Evolutionary conservation across 345 rosid genomes (phyloP).

Genomic region (Aethionema arabicum): DNA sequence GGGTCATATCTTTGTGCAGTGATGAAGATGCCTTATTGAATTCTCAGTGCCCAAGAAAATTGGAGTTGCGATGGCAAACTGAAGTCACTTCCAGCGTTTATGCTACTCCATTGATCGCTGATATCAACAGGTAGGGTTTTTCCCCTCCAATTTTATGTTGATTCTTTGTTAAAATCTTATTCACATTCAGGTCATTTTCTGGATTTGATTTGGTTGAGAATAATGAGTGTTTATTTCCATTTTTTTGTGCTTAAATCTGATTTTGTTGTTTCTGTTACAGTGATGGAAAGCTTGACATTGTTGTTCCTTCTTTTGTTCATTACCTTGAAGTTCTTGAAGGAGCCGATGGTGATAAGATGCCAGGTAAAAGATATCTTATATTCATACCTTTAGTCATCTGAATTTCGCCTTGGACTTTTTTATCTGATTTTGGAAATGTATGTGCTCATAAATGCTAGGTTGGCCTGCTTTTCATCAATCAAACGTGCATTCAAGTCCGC

Average conservation of each 20-base stretch:
- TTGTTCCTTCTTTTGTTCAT: slow-evolving; percentile 95
- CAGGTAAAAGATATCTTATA: slow-evolving; percentile 49
- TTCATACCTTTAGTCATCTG: slow-evolving; percentile 8
- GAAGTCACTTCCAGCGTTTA: slow-evolving; percentile 98
- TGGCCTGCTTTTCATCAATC: slow-evolving; percentile 99
- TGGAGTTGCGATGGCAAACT: slow-evolving; percentile 98
- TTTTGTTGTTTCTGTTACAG: slow-evolving; percentile 39
- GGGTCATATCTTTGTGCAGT: slow-evolving; percentile 41
- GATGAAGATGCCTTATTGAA: slow-evolving; percentile 91
- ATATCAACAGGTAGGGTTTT: slow-evolving; percentile 68
- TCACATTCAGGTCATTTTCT: slow-evolving; percentile 1
- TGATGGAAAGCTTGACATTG: slow-evolving; percentile 98
- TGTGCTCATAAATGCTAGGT: slow-evolving; percentile 49
- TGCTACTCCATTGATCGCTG: slow-evolving; percentile 92
- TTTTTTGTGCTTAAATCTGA: neutral
- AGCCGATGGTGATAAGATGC: slow-evolving; percentile 98
- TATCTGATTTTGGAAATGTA: slow-evolving; percentile 7
- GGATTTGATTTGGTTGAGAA: slow-evolving; percentile 4
- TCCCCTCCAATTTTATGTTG: neutral
- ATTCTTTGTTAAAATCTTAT: neutral
- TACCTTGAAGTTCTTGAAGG: slow-evolving; percentile 99
- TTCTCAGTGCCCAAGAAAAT: slow-evolving; percentile 80
- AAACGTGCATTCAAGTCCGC: slow-evolving; percentile 95
- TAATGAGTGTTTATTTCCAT: slow-evolving; percentile 12
- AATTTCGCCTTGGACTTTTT: slow-evolving; percentile 3